phyloP scores from a whole-genome alignment of 306 rosid species.

The Cyamopsis tetragonoloba region DNA sequence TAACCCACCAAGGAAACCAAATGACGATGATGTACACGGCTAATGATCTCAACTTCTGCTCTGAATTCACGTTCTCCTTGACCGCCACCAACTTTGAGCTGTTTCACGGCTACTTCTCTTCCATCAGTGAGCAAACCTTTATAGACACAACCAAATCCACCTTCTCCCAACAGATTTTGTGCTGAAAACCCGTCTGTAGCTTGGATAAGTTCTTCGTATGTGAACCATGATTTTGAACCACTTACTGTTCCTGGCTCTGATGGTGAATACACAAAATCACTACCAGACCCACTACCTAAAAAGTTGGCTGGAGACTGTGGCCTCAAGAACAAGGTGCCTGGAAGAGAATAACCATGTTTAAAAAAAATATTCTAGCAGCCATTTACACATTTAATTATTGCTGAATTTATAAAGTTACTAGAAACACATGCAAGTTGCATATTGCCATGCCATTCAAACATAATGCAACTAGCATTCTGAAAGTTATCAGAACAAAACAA shows the following conservation, averaged over 20 bases:
- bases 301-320: constrained; percentile 58
- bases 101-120: constrained; percentile 94
- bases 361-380: constrained; percentile 5
- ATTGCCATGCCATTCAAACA: neutral
- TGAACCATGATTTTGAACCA: constrained; percentile 71
- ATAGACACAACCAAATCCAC: constrained; percentile 98
- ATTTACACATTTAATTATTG: neutral
- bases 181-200: constrained; percentile 78
- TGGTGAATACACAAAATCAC: constrained; percentile 55
- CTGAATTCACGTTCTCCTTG: constrained; percentile 99
- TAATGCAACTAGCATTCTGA: neutral
- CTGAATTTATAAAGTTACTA: constrained; percentile 8
- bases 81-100: constrained; percentile 83
- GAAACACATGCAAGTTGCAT: neutral
- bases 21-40: constrained; percentile 97
- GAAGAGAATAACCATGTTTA: constrained; percentile 30
- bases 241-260: constrained; percentile 68
- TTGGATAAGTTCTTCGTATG: constrained; percentile 75
- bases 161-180: constrained; percentile 83
- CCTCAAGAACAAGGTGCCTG: constrained; percentile 74
- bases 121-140: constrained; percentile 80
- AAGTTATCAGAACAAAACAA: neutral
- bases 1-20: constrained; percentile 95
- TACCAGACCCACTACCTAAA: constrained; percentile 50
- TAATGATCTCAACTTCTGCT: constrained; percentile 96